Percentiles rank a stretch among this genome's conserved stretches.
These are phyloP conservation scores for Sclerotinia sclerotiorum DNA, from an alignment of 2,329 filamentous ascomycete genomes.

Conservation along the genomic window DNA sequence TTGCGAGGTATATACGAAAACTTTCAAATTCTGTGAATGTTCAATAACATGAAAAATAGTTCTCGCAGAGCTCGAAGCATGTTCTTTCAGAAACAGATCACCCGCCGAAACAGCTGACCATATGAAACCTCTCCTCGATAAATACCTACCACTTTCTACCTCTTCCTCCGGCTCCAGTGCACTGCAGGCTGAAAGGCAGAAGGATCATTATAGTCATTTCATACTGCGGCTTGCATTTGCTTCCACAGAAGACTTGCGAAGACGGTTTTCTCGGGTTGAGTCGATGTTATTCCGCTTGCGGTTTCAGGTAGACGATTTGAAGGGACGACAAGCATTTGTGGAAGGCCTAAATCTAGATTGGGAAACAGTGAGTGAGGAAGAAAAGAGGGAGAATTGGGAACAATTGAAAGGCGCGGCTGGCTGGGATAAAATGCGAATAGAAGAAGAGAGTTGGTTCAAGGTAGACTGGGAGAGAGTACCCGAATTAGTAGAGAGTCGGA, in stretches of 20 bases:
- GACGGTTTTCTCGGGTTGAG: constrained; percentile 83
- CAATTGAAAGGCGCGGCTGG: constrained; percentile 41
- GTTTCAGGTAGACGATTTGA: constrained; percentile 71
- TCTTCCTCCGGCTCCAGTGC: constrained; percentile 64
- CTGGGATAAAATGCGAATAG: constrained; percentile 48
- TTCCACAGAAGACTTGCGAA: constrained; percentile 83
- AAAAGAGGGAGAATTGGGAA: constrained; percentile 54
- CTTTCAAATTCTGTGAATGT: constrained; percentile 40
- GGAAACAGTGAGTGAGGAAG: constrained; percentile 77
- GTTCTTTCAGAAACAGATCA: constrained; percentile 88
- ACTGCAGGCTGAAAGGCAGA: constrained; percentile 74
- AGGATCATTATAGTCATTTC: constrained; percentile 97
- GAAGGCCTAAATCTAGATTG: constrained; percentile 76
- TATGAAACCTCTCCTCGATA: constrained; percentile 83
- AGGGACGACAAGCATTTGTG: constrained; percentile 75
- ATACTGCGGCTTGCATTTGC: constrained; percentile 92
- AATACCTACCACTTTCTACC: constrained; percentile 77
- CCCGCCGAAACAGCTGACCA: constrained; percentile 78
- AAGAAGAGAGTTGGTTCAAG: constrained; percentile 92
- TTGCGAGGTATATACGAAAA: constrained; percentile 62
- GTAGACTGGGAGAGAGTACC: constrained; percentile 94
- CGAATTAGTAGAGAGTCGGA: constrained; percentile 78
- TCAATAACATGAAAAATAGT: constrained; percentile 50
- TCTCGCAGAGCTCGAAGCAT: constrained; percentile 86
- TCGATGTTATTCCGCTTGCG: constrained; percentile 84